Percentiles rank a stretch among this genome's conserved stretches.
phyloP scores from a whole-genome alignment of 2,329 filamentous ascomycete species.

The Microdochium bolleyi region DNA sequence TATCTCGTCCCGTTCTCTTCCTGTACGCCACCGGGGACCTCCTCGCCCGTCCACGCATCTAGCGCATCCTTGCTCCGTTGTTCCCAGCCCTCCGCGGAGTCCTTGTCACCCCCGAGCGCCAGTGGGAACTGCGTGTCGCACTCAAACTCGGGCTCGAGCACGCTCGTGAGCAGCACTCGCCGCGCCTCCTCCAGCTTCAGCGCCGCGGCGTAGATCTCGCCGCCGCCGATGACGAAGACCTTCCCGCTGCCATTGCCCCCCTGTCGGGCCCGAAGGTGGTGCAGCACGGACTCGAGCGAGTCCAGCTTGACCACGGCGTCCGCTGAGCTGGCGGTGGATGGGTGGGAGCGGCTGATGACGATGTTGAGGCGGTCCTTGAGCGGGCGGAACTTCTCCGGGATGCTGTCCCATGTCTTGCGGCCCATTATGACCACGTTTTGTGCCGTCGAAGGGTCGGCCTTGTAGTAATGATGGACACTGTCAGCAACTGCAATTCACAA shows the following conservation, averaged over 20 bases:
- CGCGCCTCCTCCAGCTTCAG: conserved; percentile 49
- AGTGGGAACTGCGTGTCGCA: conserved; percentile 71
- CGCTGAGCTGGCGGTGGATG: conserved; percentile 5
- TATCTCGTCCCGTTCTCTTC: conserved; percentile 59
- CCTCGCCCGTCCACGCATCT: conserved; percentile 58
- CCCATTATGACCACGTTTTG: conserved; percentile 88
- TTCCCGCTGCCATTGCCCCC: conserved; percentile 27
- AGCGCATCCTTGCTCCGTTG: conserved; percentile 43
- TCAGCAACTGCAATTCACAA: no score
- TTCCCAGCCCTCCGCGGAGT: conserved; percentile 38
- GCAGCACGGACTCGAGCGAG: conserved; percentile 51
- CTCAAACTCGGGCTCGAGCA: conserved; percentile 61
- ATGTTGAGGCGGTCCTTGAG: conserved; percentile 76
- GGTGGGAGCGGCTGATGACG: conserved; percentile 57
- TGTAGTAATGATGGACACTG: no score
- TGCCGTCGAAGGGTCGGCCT: neutral
- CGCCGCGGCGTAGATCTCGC: conserved; percentile 72
- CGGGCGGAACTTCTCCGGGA: conserved; percentile 71
- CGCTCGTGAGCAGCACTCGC: conserved; percentile 62
- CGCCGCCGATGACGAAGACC: conserved; percentile 85
- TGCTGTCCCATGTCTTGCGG: conserved; percentile 91
- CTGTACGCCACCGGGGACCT: conserved; percentile 44
- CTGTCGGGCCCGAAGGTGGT: conserved; percentile 29
- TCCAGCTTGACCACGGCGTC: conserved; percentile 47
- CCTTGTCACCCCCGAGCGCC: conserved; percentile 29